Conservation (phyloP, 257 asterid genomes). For the Solanum bulbocastanum region DNA sequence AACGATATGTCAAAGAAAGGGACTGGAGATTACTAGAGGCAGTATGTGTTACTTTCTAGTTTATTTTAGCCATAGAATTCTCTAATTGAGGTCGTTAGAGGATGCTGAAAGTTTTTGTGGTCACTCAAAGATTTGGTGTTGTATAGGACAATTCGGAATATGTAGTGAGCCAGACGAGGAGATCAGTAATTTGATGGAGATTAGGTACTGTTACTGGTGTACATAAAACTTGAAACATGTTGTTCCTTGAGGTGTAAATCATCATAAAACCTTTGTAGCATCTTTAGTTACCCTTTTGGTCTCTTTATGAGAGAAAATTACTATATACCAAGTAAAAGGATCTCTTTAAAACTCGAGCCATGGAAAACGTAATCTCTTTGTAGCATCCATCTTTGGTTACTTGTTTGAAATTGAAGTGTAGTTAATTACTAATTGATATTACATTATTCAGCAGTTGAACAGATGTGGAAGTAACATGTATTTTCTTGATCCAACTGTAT, state of each 20-base stretch:
- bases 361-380: not conserved
- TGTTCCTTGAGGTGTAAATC: not conserved
- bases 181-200: not conserved
- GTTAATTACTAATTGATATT: not conserved
- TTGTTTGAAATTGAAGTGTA: not conserved
- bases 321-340: not conserved
- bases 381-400: not conserved
- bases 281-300: not conserved
- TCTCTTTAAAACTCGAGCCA: not conserved
- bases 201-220: not conserved
- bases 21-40: not conserved
- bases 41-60: not conserved
- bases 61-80: not conserved
- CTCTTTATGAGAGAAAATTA: not conserved
- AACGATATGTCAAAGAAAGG: not conserved
- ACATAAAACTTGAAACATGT: not conserved
- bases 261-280: not conserved
- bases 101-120: not conserved
- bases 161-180: not conserved
- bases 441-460: not conserved
- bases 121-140: not conserved
- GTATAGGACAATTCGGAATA: not conserved
- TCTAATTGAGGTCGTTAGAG: not conserved
- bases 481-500: not conserved
- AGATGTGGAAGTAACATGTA: not conserved